Base-by-base conservation (phyloP, 768 basidiomycete genomes). In the Tulasnella sp. region DNA sequence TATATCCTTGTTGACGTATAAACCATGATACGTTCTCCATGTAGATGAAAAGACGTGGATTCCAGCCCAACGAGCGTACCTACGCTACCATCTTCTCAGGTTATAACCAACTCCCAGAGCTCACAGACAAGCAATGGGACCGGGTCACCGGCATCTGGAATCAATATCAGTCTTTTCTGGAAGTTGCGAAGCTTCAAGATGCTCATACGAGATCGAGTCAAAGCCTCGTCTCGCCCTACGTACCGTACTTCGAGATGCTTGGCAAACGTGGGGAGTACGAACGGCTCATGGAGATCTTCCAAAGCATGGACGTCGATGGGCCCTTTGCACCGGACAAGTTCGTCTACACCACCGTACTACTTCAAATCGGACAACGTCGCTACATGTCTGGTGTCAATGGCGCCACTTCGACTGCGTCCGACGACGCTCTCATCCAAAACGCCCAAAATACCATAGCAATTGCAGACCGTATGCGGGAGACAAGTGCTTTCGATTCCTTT, bases 41-140 rank as follows among this genome's bases (percentile, higher is more conserved):
- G 12, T 37, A 91, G 88, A 87, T 91, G 86, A 90, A 87, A 68
- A 77, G 86, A 32, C 78, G 89, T 41, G 84, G 85, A 1, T 82
- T 87, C 65, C 74, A 74, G 43, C 86, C 89, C 23, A 81, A 75
- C 41, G 67, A 73, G 6, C 70, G 79, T 57, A 88, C 88, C 1
- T 90, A 77, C 62, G 73, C 76, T 42, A 85, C 83, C 21, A 71
- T 90, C 68, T 74, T 91, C 67, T 74, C 68, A 41, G 86, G 84
- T 5, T 73, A 83, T 40, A 36, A 43, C 27, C 23, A 35, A 9
- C 17, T 57, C 9, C 17, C 55, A n/a, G 37, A 52, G 0, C 55
- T 72, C 77, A 73, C 77, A 63, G 64, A 77, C 17, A 80, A 81
- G 63, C 84, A 86, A 63, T 75, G 87, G 51, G 69, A 69, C 8